Base-by-base conservation (phyloP, 176 grass and related monocot genomes). In the Bolboschoenus planiculmis region DNA sequence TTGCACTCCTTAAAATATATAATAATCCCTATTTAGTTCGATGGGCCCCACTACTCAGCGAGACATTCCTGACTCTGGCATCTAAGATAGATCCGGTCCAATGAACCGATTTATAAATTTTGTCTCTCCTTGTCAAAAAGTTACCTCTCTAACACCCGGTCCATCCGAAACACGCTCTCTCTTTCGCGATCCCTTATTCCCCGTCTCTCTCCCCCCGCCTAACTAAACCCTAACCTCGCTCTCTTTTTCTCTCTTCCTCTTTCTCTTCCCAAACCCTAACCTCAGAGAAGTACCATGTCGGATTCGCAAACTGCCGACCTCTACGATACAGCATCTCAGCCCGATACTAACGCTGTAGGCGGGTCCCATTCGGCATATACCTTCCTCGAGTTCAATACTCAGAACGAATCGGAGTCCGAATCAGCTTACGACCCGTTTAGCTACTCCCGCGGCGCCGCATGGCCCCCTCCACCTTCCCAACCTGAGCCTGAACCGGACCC, bases 301-400 rank as follows among this genome's bases (percentile, higher is more conserved):
- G 84, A 56, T 36, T 80, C 85, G 13, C 81, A 90, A 46, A 15
- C 79, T 5, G 60, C 26, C 4, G 89, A 99, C 83, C 89, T 99
- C 67, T 99, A 99, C 85, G 97, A 99, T 80, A 99, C 97, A 58
- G 97, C 97, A 33, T 99, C 97, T 66, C 97, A 99, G 83, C 97
- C 97, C 39, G 97, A 99, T 81, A 90, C 86, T 15, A 84, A 53
- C 80, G 75, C 88, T 54, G 51, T 81, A 34, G 89, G 83, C 58
- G 89, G 79, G 13, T 46, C 89, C 59, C 89, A 90, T 63, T 93
- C 94, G 36, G 97, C 93, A 5, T 99, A 96, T 86, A 99, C 93
- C 58, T 99, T 99, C 86, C 90, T 99, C 4, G 97, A 99, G 83
- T 99, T 99, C 88, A 96, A 93, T 80, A 99, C 97, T 10, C 97